Evolutionary conservation across 169 alveolate species (phyloP), one percentile per base, ranked within the genome.

Genomic region (Plasmodium coatneyi): DNA sequence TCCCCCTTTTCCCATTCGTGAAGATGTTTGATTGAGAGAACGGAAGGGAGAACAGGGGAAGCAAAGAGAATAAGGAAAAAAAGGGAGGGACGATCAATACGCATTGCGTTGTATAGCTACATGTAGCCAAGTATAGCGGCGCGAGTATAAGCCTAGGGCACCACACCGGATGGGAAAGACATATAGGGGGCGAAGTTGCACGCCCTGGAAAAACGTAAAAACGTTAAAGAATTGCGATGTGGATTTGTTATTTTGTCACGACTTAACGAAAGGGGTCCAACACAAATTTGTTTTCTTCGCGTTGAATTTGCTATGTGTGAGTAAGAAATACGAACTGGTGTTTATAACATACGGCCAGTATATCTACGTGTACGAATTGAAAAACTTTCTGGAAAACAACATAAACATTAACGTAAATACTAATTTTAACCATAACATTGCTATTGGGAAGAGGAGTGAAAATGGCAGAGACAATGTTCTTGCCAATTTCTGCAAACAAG

Each of bases 261-360:
- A 87, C 49, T 39, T 87, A 36, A 56, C 79, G 32, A 79, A 43
- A 79, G 32, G 90, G 14, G 80, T 87, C 12, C 56, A 87, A 16
- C 87, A 87, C 49, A 87, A 87, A 71, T 79, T 87, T n/a, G 83
- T 87, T 41, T 79, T 71, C n/a, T 87, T 87, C 34, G 93, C 93
- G 19, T 52, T 87, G 16, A 87, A 87, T 49, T 79, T 87, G 70
- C 71, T 87, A 43, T 78, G 90, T 10, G 93, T 87, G 71, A 87
- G 93, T 87, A 87, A 79, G 71, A 87, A 87, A 56, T 87, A 87
- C 71, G 93, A 87, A 19, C 36, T 87, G 28, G 71, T 87, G 81
- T 87, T 87, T 79, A 87, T 87, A 56, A 39, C 54, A 34, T 87
- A 87, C 19, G 93, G 82, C 10, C 82, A 52, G 14, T 78, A 87